These are phyloP conservation scores for Pholiota adiposa DNA, from an alignment of 1,284 basidiomycete species.

Conservation along the genomic window DNA sequence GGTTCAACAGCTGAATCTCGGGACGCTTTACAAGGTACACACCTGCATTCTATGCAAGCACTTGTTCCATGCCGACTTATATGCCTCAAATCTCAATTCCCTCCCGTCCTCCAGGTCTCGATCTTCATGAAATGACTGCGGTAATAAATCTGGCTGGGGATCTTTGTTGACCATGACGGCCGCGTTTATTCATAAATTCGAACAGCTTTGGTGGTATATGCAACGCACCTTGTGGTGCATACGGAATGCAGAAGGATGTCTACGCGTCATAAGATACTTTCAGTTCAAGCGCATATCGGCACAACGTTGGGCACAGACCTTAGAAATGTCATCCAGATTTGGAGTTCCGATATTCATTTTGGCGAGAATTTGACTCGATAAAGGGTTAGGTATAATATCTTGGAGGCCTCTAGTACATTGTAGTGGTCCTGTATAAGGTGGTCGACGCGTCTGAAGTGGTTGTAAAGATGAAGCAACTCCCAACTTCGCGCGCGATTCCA, in stretches of 20 bases:
- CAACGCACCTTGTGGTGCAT: constrained; percentile 19
- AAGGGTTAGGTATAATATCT: no score
- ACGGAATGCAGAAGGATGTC: constrained; percentile 36
- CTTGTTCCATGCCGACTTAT: constrained; percentile 51
- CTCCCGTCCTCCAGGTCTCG: constrained; percentile 45
- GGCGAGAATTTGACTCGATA: background rate
- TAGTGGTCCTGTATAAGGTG: no score
- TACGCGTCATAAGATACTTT: constrained; percentile 1
- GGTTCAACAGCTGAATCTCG: constrained; percentile 2
- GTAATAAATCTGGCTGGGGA: background rate
- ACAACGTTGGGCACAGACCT: constrained; percentile 20
- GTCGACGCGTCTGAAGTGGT: background rate
- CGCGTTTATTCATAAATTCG: background rate
- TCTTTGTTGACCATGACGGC: background rate
- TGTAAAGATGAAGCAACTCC: background rate
- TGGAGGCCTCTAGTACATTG: no score
- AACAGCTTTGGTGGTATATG: constrained; percentile 16
- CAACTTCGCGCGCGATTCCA: background rate
- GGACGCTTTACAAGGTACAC: no score
- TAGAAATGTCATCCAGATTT: constrained; percentile 32
- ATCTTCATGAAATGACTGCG: constrained; percentile 23
- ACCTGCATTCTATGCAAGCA: constrained; percentile 54
- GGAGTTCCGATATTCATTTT: background rate
- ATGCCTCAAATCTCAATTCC: constrained; percentile 49
- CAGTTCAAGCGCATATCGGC: background rate